Base-by-base conservation (phyloP, 2,329 filamentous ascomycete species). In the Raffaelea arxii region DNA sequence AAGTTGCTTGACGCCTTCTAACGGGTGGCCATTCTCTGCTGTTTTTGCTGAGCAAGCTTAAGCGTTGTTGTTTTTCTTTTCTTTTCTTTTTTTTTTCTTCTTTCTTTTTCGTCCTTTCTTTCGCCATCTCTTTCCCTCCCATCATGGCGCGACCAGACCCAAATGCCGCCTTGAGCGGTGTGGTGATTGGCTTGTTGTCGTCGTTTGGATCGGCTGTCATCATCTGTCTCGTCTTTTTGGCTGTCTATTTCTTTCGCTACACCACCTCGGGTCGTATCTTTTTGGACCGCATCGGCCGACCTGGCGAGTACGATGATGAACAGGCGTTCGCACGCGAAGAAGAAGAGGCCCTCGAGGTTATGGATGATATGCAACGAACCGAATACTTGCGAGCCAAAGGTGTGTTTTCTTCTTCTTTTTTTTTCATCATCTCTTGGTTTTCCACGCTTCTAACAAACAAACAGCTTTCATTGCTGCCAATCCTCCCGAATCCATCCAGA, bases 251-350 rank as follows among this genome's bases (percentile, higher is more conserved):
- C 69, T 92, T 97, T 66, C 80, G 86, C 67, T 94, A 94, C 64
- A 96, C 91, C 32, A 79, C 75, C 46, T 84, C 84, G 43, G 91
- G 91, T 38, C 80, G 91, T 56, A 96, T 98, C 60, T 79, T 97
- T 53, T 77, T 98, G 55, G 92, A 98, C 68, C 82, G 91, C 53
- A 84, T 98, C 63, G 89, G 89, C 40, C 77, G 91, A 50, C 92
- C 92, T 1, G 92, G 92, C 57, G 92, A 97, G 67, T 98, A 89
- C 64, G 92, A 98, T 62, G 92, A 98, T 67, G 92, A 97, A 65
- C 91, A 97, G 68, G 86, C 88, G 11, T 96, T 95, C 69, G 76
- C 82, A 53, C 82, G 86, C 60, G 92, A 97, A 64, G 92, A 98
- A 77, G 89, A 87, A 30, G 89, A 96, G 65, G 92, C 92, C 49